Base-by-base conservation (phyloP, 495 filamentous ascomycete genomes). In the Aspergillus leporis region DNA sequence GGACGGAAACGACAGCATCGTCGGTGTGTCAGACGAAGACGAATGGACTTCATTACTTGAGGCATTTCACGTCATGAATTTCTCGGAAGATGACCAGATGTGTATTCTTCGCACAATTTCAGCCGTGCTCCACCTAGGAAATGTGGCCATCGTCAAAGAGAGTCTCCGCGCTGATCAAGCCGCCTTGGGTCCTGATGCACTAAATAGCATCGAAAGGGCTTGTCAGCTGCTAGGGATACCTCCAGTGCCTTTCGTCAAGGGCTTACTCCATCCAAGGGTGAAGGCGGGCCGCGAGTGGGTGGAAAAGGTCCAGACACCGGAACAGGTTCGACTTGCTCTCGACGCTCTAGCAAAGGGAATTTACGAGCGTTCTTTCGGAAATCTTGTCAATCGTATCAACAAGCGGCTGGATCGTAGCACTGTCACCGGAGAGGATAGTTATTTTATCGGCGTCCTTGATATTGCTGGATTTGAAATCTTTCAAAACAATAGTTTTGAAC, bases 401-500 rank as follows among this genome's bases (percentile, higher is more conserved):
- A 84, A 81, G 32, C 93, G 94, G 65, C 83, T 99, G 18, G 93
- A 97, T 66, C 85, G 89, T 10, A 87, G 84, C 28, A 87, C 88
- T 4, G 81, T 90, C 70, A 84, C 88, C 1, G 75, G 86, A 30
- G 94, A 98, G 52, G 93, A 97, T 59, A 90, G 89, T 8, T 87
- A 89, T 59, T 99, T 99, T 70, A 98, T 99, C 62, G 95, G 95
- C 32, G 95, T 99, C 3, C 85, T 99, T 41, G 95, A 99, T 85
- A 98, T 99, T 77, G 95, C 95, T 56, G 95, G 95, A 36, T 99
- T 99, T 68, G 95, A 99, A 62, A 99, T 99, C 53, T 99, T 99
- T 66, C 90, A 99, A 63, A 83, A 91, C 59, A 99, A 99, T 71
- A 96, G 92, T 77, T 99, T 99, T 64, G 95, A 99, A 73, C 95